Evolutionary conservation across 768 basidiomycete species (phyloP), one percentile per base, ranked within the genome.

Genomic region (Hortiboletus flavorubellus): DNA sequence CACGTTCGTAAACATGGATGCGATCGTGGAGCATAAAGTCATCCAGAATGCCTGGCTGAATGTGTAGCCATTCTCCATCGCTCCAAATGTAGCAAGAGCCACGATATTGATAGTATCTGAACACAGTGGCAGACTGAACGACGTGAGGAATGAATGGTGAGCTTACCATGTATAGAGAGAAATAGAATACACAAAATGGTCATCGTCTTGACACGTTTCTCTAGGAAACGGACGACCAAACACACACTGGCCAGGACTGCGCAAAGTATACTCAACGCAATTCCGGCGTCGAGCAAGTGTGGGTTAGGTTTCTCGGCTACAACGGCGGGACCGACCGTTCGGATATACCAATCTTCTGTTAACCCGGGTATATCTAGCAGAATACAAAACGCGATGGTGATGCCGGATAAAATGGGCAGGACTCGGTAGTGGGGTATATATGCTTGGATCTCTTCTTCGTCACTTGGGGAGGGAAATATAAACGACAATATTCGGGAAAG

Each of bases 361-460:
- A 92, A 70, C 15, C 87, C 86, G 1, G 91, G 91, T 30, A 93
- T 89, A 62, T 88, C 87, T 31, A 93, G 76, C n/a, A 93, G 76
- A 46, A 92, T 87, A 16, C 86, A 81, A 62, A 93, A 90, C 0
- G 89, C 87, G 37, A 89, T 82, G 56, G 84, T 67, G 39, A 87
- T 75, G 18, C 85, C 86, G 14, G 88, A 83, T 9, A 89, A 53
- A 40, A 90, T 84, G 0, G 87, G 87, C 5, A 82, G 71, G 49
- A 73, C 73, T 16, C 89, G 83, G 64, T 86, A 87, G 49, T 80
- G 80, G 23, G 85, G 84, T 31, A 79, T 64, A 53, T 76, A 79
- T 31, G 64, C 53, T 34, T 68, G 69, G 0, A 71, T 58, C 37
- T 65, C 62, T 42, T 66, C 66, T 42, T 70, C 69, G 10, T 54